Evolutionary conservation across 2,329 filamentous ascomycete genomes (phyloP).

Genomic region (Cladophialophora yegresii): DNA sequence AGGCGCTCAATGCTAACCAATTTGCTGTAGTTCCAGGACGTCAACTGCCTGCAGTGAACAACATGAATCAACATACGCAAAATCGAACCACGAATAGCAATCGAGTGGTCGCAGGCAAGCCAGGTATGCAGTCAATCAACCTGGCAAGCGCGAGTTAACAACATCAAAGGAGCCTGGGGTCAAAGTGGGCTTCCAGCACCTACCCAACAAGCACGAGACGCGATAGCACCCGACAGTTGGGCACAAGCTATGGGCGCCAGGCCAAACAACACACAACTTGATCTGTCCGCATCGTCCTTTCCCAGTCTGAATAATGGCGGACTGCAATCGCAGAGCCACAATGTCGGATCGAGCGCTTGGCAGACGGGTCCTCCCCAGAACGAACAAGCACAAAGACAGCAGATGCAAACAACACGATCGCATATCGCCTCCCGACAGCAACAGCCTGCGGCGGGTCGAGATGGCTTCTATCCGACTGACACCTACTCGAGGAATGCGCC

Average conservation of each 20-base stretch:
- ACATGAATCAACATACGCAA: slow-evolving; percentile 32
- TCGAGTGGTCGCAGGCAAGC: slow-evolving; percentile 32
- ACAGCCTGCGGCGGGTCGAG: slow-evolving; percentile 20
- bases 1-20: not conserved
- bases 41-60: slow-evolving; percentile 32
- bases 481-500: slow-evolving; percentile 35
- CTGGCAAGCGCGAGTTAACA: slow-evolving; percentile 4
- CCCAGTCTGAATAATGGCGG: slow-evolving; percentile 35
- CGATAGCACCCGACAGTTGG: slow-evolving; percentile 33
- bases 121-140: slow-evolving; percentile 22
- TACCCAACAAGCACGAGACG: slow-evolving; percentile 28
- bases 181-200: slow-evolving; percentile 27
- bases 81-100: slow-evolving; percentile 28
- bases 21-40: slow-evolving; percentile 30
- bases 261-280: slow-evolving; percentile 30
- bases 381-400: slow-evolving; percentile 31
- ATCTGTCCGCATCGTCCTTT: slow-evolving; percentile 37
- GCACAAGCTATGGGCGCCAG: slow-evolving; percentile 36
- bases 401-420: slow-evolving; percentile 23
- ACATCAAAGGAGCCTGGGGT: slow-evolving; percentile 30
- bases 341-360: slow-evolving; percentile 34
- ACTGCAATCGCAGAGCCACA: slow-evolving; percentile 30
- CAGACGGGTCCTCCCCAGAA: slow-evolving; percentile 35
- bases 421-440: slow-evolving; percentile 30
- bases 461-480: slow-evolving; percentile 32